Conservation (phyloP, 805 yeast species). For the Metschnikowia dekortorum region DNA sequence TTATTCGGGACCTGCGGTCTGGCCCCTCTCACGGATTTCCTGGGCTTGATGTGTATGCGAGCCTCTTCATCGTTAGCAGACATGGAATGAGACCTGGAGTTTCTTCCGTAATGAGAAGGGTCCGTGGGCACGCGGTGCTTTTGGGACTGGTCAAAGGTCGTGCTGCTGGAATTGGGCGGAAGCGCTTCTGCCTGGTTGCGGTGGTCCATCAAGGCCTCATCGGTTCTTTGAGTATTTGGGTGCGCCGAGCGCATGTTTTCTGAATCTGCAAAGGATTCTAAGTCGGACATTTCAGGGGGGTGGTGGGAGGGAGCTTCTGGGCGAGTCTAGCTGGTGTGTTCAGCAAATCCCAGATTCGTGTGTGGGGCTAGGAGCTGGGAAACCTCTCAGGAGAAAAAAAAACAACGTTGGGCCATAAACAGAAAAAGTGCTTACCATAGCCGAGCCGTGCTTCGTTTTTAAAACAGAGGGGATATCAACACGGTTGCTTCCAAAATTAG, state of each 20-base stretch:
- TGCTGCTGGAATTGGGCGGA: conserved; percentile 16
- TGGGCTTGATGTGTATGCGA: conserved; percentile 5
- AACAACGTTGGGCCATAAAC: not conserved
- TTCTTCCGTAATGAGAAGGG: conserved; percentile 18
- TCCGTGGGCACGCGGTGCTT: conserved; percentile 6
- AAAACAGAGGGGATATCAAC: not conserved
- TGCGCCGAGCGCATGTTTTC: conserved; percentile 17
- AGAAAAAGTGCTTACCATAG: not conserved
- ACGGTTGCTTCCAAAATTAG: not conserved
- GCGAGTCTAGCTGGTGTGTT: not conserved
- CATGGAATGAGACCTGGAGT: conserved; percentile 37
- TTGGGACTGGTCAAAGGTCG: not conserved
- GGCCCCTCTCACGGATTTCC: conserved; percentile 9
- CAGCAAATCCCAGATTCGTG: not conserved
- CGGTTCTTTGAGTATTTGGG: conserved; percentile 19
- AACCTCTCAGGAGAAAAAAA: not conserved
- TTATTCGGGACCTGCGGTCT: conserved; percentile 18
- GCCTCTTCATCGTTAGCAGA: conserved; percentile 32
- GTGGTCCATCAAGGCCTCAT: conserved; percentile 38
- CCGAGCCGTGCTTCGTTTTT: not conserved
- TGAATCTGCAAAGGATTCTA: conserved; percentile 33
- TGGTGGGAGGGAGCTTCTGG: not conserved
- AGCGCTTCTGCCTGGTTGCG: conserved; percentile 33
- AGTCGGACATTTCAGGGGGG: conserved; percentile 33
- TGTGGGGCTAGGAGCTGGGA: not conserved